Percentiles rank a stretch among this genome's conserved stretches.
phyloP scores from a whole-genome alignment of 1,284 basidiomycete genomes.

The Dichomitus squalens region DNA sequence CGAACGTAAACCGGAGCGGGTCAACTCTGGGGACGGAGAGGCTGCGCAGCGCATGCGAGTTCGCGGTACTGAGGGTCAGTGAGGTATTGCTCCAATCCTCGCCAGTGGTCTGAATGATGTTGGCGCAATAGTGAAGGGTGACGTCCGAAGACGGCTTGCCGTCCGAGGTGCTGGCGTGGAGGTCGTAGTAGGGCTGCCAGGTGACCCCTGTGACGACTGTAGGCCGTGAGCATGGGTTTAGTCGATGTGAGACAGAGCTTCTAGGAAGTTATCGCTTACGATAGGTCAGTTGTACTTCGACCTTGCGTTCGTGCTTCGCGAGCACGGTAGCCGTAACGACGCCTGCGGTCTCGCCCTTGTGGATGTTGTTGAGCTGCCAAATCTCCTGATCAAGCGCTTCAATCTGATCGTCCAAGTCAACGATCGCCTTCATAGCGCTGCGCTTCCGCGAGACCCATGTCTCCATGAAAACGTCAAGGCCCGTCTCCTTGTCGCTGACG shows the following conservation, averaged over 20 bases:
- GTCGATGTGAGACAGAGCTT: not conserved
- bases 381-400: conserved; percentile 36
- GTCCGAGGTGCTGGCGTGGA: conserved; percentile 50
- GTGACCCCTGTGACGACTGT: conserved; percentile 49
- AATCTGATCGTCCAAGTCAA: conserved; percentile 43
- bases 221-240: not conserved
- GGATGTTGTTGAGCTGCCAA: conserved; percentile 18
- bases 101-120: conserved; percentile 56
- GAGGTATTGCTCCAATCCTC: conserved; percentile 56
- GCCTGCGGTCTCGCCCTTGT: conserved; percentile 39
- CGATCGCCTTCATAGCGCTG: conserved; percentile 40
- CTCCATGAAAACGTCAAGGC: conserved; percentile 44
- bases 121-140: conserved; percentile 56
- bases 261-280: conserved; percentile 38
- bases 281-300: conserved; percentile 55
- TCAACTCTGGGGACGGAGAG: conserved; percentile 8
- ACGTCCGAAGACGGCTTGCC: conserved; percentile 47
- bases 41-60: conserved; percentile 5
- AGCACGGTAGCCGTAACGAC: conserved; percentile 42
- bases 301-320: conserved; percentile 37
- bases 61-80: conserved; percentile 13
- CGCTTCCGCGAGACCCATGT: conserved; percentile 43
- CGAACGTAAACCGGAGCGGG: not conserved
- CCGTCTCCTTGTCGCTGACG: conserved; percentile 7
- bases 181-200: conserved; percentile 60